Evolutionary conservation across 2,329 filamentous ascomycete genomes (phyloP).

Genomic region (Cucurbitaria berberidis): DNA sequence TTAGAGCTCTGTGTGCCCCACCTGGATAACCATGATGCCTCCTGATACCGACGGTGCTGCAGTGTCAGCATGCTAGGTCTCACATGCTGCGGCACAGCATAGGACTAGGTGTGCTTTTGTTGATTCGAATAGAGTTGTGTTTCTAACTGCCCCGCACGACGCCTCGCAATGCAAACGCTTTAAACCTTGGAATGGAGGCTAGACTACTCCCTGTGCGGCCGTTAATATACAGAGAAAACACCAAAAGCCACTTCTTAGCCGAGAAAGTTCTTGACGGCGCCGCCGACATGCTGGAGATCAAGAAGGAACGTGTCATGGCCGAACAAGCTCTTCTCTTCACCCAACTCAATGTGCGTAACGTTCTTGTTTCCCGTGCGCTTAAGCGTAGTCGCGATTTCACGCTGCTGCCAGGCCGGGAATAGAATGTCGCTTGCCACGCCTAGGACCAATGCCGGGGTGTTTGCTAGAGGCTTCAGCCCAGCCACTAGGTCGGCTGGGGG

Average conservation of each 20-base stretch:
- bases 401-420: constrained; percentile 97
- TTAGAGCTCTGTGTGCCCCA: background rate
- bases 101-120: background rate
- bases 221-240: background rate
- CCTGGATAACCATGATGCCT: background rate
- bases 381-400: constrained; percentile 87
- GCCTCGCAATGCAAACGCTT: constrained; percentile 34
- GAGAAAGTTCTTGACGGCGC: constrained; percentile 80
- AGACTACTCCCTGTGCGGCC: background rate
- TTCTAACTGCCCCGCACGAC: constrained; percentile 15
- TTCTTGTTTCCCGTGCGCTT: constrained; percentile 76
- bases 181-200: constrained; percentile 1
- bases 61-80: background rate
- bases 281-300: constrained; percentile 90
- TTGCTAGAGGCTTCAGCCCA: constrained; percentile 72
- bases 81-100: background rate
- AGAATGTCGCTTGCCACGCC: constrained; percentile 95
- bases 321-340: constrained; percentile 92
- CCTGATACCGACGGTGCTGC: background rate
- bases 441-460: constrained; percentile 85
- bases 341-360: constrained; percentile 88
- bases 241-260: constrained; percentile 51
- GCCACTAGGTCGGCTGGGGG: constrained; percentile 81
- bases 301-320: constrained; percentile 96
- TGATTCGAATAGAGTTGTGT: constrained; percentile 5